A percentile compares a stretch with the other conserved stretches of the same genome.
phyloP scores from a whole-genome alignment of 768 basidiomycete genomes.

The Epithele typhae region DNA sequence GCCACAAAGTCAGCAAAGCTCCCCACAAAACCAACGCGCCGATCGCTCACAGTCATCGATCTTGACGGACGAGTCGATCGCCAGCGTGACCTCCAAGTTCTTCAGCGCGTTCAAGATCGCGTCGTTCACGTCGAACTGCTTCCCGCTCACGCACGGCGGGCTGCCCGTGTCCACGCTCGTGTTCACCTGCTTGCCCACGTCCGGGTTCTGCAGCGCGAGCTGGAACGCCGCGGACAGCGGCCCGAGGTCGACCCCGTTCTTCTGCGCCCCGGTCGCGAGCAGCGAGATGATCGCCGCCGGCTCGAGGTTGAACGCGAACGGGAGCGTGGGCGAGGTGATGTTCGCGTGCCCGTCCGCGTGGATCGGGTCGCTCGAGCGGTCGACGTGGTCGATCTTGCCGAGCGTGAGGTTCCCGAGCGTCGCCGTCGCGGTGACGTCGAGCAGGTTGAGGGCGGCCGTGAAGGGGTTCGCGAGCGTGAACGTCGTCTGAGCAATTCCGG shows the following conservation, averaged over 20 bases:
- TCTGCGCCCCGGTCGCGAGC: constrained; percentile 43
- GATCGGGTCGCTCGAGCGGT: constrained; percentile 53
- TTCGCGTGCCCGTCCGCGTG: constrained; percentile 54
- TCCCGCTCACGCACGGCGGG: constrained; percentile 61
- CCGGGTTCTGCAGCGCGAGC: constrained; percentile 46
- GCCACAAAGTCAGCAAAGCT: constrained; percentile 3
- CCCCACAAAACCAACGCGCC: not conserved
- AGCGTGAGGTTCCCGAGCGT: constrained; percentile 51
- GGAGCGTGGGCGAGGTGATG: constrained; percentile 52
- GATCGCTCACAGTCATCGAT: constrained; percentile 59
- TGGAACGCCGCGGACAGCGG: constrained; percentile 53
- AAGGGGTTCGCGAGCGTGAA: constrained; percentile 67
- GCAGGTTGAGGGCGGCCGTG: constrained; percentile 64
- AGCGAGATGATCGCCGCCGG: constrained; percentile 58
- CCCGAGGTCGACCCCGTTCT: constrained; percentile 58
- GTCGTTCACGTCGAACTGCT: constrained; percentile 56
- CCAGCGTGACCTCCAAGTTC: constrained; percentile 54
- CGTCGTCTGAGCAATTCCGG: constrained; percentile 52
- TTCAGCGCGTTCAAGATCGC: constrained; percentile 63
- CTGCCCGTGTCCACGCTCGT: constrained; percentile 47
- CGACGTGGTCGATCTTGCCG: constrained; percentile 53
- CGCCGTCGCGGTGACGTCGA: constrained; percentile 49
- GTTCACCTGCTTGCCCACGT: constrained; percentile 50
- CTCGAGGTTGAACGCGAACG: constrained; percentile 61
- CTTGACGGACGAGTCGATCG: constrained; percentile 47